Evolutionary conservation across 495 filamentous ascomycete species (phyloP).

Genomic region (Xylaria curta): DNA sequence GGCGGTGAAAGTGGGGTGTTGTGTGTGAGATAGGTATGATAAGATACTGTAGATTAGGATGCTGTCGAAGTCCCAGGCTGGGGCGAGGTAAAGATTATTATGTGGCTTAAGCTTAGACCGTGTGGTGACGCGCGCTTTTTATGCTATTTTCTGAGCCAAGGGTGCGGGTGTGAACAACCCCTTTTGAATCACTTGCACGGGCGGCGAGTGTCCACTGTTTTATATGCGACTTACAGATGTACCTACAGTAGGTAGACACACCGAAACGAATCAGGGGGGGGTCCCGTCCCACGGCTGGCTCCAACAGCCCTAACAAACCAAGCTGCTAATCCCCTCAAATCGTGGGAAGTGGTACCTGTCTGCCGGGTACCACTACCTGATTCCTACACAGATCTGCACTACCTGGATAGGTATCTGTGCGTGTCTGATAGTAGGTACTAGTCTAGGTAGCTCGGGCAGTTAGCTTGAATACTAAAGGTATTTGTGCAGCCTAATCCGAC

Average conservation of each 20-base stretch:
- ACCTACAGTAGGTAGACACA: slow-evolving; percentile 2
- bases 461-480: not conserved
- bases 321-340: slow-evolving; percentile 5
- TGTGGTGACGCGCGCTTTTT: slow-evolving; percentile 27
- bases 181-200: slow-evolving; percentile 17
- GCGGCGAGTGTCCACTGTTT: slow-evolving; percentile 40
- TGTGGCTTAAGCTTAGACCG: slow-evolving; percentile 26
- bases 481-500: not conserved
- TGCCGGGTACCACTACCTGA: not conserved
- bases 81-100: slow-evolving; percentile 12
- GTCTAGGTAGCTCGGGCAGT: not conserved
- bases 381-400: not conserved
- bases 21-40: not conserved
- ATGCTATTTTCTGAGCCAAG: slow-evolving; percentile 23
- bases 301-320: slow-evolving; percentile 1
- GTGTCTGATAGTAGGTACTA: not conserved
- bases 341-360: not conserved
- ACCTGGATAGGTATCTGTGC: not conserved
- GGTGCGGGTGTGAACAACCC: slow-evolving; percentile 18
- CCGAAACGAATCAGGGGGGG: slow-evolving; percentile 24
- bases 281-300: not conserved
- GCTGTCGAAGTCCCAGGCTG: no score
- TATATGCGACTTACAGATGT: slow-evolving; percentile 36
- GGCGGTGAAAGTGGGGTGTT: slow-evolving; percentile 43
- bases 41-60: no score